These are phyloP conservation scores for Ceratobasidium sp. DNA, from an alignment of 1,284 basidiomycete genomes.

Conservation along the genomic window DNA sequence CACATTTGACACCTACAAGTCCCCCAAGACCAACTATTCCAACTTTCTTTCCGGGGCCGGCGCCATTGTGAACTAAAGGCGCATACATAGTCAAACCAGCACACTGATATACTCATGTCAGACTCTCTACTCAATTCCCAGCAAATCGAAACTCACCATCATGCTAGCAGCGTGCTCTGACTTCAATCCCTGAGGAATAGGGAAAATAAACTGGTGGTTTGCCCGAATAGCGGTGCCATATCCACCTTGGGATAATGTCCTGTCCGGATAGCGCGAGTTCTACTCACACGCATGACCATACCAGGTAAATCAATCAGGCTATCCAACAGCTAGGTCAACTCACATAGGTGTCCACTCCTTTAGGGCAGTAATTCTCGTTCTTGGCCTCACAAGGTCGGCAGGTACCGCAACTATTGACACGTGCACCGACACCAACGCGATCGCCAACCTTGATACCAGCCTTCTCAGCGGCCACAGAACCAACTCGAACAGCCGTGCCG, in stretches of 20 bases:
- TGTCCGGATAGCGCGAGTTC: slow-evolving; percentile 67
- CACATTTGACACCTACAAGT: slow-evolving; percentile 58
- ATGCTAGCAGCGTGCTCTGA: slow-evolving; percentile 65
- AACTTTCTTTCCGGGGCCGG: slow-evolving; percentile 75
- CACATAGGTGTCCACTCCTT: slow-evolving; percentile 57
- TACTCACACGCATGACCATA: slow-evolving; percentile 55
- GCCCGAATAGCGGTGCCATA: slow-evolving; percentile 76
- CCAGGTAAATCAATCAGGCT: slow-evolving; percentile 52
- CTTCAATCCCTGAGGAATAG: slow-evolving; percentile 71
- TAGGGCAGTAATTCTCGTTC: slow-evolving; percentile 68
- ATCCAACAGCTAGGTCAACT: slow-evolving; percentile 50
- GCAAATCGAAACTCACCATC: slow-evolving; percentile 4
- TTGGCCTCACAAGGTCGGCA: slow-evolving; percentile 69
- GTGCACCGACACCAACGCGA: slow-evolving; percentile 76
- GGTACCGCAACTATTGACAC: slow-evolving; percentile 66
- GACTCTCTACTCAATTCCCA: no score
- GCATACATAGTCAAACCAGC: slow-evolving; percentile 77
- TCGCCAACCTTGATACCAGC: slow-evolving; percentile 69
- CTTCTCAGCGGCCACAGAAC: slow-evolving; percentile 54
- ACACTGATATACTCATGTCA: slow-evolving; percentile 56
- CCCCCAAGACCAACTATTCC: slow-evolving; percentile 77
- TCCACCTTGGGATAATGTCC: slow-evolving; percentile 69
- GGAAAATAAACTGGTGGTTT: slow-evolving; percentile 77
- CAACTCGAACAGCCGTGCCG: slow-evolving; percentile 69
- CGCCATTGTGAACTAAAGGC: slow-evolving; percentile 72